Base-by-base conservation (phyloP, 495 filamentous ascomycete genomes). In the Neurospora sp. region DNA sequence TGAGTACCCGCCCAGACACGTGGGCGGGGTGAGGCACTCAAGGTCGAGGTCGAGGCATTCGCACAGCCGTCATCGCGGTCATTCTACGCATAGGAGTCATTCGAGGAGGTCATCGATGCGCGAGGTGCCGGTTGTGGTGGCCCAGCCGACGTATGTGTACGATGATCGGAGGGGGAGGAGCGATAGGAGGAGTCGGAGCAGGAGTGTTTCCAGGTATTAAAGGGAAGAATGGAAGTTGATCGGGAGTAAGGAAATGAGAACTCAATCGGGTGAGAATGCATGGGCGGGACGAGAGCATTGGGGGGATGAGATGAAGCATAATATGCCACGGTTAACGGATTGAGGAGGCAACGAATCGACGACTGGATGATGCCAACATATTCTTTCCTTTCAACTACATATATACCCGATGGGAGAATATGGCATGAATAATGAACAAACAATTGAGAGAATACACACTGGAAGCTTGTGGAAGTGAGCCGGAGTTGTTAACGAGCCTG, bases 101-200 rank as follows among this genome's bases (percentile, higher is more conserved):
- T 39, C 72, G 70, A 69, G 39, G 70, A 66, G 43, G 19, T 36
- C 36, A 15, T 70, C 71, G 48, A 69, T 77, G 28, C 15, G 72
- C 2, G 74, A 76, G 75, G 75, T 75, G 0, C 21, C 75, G 19
- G 75, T 73, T 3, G 71, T 71, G 69, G 73, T 77, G 42, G 37
- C 72, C 10, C 48, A 71, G 66, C 74, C 74, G 45, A 39, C 71
- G 0, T 17, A 48, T 28, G 54, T 45, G 10, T 74, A 76, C 69
- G 70, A 70, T 11, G n/a, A 38, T n/a, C 28, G 37, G 59, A 70
- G 69, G 10, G 69, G 34, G 54, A 28, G 71, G 54, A 45, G 70
- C 6, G 34, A 4, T 31, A 39, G 72, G 72, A 71, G 72, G 40
- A 45, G 72, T 19, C 17, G 72, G 28, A 73, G 73, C 10, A 17